A percentile compares a stretch with the other conserved stretches of the same genome.
Conservation (phyloP, 2,329 filamentous ascomycete species). For the Rutstroemia sp. region DNA sequence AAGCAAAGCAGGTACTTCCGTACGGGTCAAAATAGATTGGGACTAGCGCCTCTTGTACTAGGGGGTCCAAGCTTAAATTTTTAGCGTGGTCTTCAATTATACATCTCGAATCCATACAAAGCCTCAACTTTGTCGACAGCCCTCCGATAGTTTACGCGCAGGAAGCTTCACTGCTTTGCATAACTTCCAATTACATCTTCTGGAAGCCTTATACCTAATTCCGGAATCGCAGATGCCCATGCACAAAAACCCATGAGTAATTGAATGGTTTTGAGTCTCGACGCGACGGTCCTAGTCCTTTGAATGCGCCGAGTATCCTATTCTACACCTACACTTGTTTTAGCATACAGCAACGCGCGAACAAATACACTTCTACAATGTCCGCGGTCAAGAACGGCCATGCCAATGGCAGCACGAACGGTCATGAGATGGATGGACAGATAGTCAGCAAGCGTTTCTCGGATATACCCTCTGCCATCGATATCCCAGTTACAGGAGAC, state of each 20-base stretch:
- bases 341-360: neutral
- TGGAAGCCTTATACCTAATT: neutral
- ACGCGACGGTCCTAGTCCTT: slow-evolving; percentile 6
- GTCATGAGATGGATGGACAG: slow-evolving; percentile 16
- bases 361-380: slow-evolving; percentile 14
- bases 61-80: neutral
- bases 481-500: slow-evolving; percentile 58
- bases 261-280: slow-evolving; percentile 4
- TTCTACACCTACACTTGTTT: neutral
- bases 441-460: slow-evolving; percentile 44
- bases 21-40: neutral
- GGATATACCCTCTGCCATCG: slow-evolving; percentile 57
- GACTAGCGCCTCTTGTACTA: neutral
- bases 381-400: slow-evolving; percentile 21
- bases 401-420: slow-evolving; percentile 23
- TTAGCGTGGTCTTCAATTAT: slow-evolving; percentile 1
- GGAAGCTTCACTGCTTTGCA: neutral
- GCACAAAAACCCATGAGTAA: neutral
- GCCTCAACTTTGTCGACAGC: neutral
- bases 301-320: slow-evolving; percentile 1
- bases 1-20: too few relatives aligned
- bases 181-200: neutral
- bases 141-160: neutral
- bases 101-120: neutral
- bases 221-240: neutral